Evolutionary conservation across 352 stramenopile species (phyloP).

Genomic region (Phytophthora syringae): DNA sequence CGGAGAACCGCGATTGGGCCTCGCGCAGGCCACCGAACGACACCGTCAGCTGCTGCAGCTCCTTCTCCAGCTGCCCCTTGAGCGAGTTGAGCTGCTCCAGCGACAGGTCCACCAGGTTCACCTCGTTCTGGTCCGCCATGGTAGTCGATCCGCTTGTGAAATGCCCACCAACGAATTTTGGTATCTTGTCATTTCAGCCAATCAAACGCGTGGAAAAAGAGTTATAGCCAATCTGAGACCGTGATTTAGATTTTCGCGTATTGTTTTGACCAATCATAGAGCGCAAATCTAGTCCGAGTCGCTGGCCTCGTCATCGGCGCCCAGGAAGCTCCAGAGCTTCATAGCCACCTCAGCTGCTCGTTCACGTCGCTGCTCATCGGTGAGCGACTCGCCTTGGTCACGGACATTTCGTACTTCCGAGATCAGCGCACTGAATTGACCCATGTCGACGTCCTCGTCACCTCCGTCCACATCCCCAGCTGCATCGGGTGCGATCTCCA

Average conservation of each 20-base stretch:
- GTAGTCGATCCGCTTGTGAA: constrained; percentile 19
- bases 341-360: constrained; percentile 78
- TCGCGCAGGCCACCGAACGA: constrained; percentile 78
- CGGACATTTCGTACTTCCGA: constrained; percentile 73
- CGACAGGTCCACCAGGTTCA: constrained; percentile 89
- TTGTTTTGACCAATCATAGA: constrained; percentile 41
- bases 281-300: constrained; percentile 27
- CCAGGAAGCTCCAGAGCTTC: constrained; percentile 77
- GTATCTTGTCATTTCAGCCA: constrained; percentile 32
- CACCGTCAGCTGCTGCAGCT: constrained; percentile 78
- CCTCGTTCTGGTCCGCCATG: constrained; percentile 66
- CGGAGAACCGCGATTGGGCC: constrained; percentile 77
- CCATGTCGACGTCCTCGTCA: constrained; percentile 57
- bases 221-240: constrained; percentile 29
- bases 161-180: constrained; percentile 28
- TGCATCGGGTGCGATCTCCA: constrained; percentile 42
- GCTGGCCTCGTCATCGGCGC: constrained; percentile 47
- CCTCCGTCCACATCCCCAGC: not conserved
- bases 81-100: constrained; percentile 94
- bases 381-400: constrained; percentile 53
- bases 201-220: constrained; percentile 1
- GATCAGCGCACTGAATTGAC: constrained; percentile 67
- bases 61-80: constrained; percentile 89
- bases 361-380: constrained; percentile 68
- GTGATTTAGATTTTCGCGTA: constrained; percentile 1